phyloP scores from a whole-genome alignment of 1,284 basidiomycete species.

The Moesziomyces antarcticus region DNA sequence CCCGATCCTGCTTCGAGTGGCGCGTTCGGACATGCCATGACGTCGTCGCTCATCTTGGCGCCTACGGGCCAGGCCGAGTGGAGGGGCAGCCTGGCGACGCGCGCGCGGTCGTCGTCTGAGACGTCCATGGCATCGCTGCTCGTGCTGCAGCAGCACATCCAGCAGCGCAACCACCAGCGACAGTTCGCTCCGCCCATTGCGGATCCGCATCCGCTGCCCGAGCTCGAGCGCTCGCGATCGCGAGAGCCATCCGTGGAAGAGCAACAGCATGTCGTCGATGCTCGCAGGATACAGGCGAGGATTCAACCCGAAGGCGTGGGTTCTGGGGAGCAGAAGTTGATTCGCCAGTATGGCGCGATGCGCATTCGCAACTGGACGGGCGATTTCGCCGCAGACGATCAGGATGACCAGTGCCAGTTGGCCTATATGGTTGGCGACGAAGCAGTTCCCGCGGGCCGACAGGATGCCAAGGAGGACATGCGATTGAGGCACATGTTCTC shows the following conservation, averaged over 20 bases:
- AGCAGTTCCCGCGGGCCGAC: no score
- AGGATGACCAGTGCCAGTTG: not conserved
- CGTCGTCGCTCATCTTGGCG: not conserved
- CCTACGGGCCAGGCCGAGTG: not conserved
- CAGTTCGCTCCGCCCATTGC: constrained; percentile 7
- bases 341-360: constrained; percentile 19
- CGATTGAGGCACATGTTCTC: constrained; percentile 25
- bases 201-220: constrained; percentile 9
- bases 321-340: constrained; percentile 1
- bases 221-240: not conserved
- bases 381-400: not conserved
- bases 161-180: constrained; percentile 9
- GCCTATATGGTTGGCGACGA: not conserved
- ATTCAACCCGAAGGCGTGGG: constrained; percentile 1
- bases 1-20: not conserved
- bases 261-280: not conserved
- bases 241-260: not conserved
- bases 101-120: constrained; percentile 4
- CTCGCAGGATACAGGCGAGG: not conserved
- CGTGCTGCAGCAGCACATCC: constrained; percentile 24
- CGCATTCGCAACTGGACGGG: constrained; percentile 6
- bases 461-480: not conserved
- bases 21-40: not conserved
- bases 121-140: constrained; percentile 16
- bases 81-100: not conserved